Evolutionary conservation across 768 basidiomycete species (phyloP), one percentile per base, ranked within the genome.

Genomic region (Cantharellus anzutake): DNA sequence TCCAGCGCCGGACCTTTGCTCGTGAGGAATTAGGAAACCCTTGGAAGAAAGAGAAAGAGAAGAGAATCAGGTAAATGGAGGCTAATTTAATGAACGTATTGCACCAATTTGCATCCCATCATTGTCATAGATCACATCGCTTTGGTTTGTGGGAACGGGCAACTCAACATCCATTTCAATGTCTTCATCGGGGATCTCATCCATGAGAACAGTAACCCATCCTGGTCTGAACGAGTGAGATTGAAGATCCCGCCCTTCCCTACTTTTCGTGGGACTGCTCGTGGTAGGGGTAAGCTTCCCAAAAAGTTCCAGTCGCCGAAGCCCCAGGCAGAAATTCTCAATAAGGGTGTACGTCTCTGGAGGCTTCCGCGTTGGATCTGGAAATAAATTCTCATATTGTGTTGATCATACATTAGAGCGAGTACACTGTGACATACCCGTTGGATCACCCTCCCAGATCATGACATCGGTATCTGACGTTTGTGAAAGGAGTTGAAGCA

Each of bases 311-410:
- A 99, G 80, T 2, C 96, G 80, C 14, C 94, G 83, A 0, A 85
- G 78, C 3, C 93, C 96, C 56, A 96, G 82, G 68, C 93, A 98
- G 69, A 99, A 98, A 70, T 94, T 97, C 71, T 99, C 96, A 67
- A 98, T 86, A 48, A 99, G 78, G 3, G 84, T 83, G 72, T 97
- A 93, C 75, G 92, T 86, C 69, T 98, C 94, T 16, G 93, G 91
- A 0, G 96, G 96, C 71, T 90, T 90, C 51, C 81, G 79, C 2
- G 80, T 82, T 2, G 88, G 86, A 70, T 94, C 91, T 68, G 63
- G 37, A 35, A 41, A n/a, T 3, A 40, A 29, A 41, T 34, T 41
- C 41, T 51, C 20, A 61, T 51, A 57, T 14, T 42, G 11, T 5
- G 35, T 7, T 5, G 56, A 5, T 42, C 38, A 3, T n/a, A 57